phyloP scores from a whole-genome alignment of 352 stramenopile species.

The Pythium guiyangense region DNA sequence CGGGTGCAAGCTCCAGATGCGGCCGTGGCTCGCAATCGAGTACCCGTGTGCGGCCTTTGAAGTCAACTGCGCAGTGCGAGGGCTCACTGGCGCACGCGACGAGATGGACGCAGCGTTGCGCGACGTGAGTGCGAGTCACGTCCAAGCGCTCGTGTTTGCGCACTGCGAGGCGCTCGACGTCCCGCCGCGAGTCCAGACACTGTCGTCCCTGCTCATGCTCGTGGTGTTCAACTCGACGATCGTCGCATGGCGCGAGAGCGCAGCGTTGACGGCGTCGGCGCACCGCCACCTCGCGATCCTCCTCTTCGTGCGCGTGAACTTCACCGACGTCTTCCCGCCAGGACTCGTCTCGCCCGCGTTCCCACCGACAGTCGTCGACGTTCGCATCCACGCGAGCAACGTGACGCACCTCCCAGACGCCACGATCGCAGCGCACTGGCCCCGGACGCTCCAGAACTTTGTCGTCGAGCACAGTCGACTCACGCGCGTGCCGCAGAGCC shows the following conservation, averaged over 20 bases:
- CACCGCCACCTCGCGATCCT: slow-evolving; percentile 1
- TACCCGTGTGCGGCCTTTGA: slow-evolving; percentile 3
- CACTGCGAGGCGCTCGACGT: slow-evolving; percentile 2
- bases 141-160: slow-evolving; percentile 1
- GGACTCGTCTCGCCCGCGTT: slow-evolving; percentile 17
- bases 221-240: slow-evolving; percentile 8
- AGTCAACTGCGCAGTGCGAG: slow-evolving; percentile 2
- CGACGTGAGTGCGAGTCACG: neutral
- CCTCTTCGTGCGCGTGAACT: neutral
- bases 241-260: slow-evolving; percentile 7
- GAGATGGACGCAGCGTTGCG: slow-evolving; percentile 2
- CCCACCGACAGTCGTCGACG: slow-evolving; percentile 17
- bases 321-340: neutral
- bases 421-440: neutral
- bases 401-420: slow-evolving; percentile 7
- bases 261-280: neutral
- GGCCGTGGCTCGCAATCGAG: slow-evolving; percentile 1
- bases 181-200: neutral
- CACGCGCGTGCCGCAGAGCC: neutral
- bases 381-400: slow-evolving; percentile 16
- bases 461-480: slow-evolving; percentile 5
- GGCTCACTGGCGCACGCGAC: neutral
- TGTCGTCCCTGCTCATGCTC: slow-evolving; percentile 15
- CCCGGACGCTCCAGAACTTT: slow-evolving; percentile 1
- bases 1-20: slow-evolving; percentile 6